Percentiles rank a stretch among this genome's conserved stretches.
These are phyloP conservation scores for Serpula lacrymans DNA, from an alignment of 768 basidiomycete species.

Conservation along the genomic window DNA sequence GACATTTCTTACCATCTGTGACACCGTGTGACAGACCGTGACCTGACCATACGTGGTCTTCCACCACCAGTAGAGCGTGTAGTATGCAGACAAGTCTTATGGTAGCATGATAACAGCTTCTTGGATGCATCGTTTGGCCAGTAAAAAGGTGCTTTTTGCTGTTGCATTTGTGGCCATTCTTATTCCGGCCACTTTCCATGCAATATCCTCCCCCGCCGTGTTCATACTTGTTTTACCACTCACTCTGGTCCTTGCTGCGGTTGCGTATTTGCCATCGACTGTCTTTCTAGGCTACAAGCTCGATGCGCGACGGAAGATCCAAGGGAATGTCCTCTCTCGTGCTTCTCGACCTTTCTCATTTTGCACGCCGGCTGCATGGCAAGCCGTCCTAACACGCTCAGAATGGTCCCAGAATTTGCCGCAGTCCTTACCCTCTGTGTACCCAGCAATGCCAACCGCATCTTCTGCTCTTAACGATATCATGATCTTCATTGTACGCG, in stretches of 20 bases:
- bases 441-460: constrained; percentile 59
- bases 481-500: constrained; percentile 74
- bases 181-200: constrained; percentile 50
- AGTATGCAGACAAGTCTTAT: too few relatives aligned
- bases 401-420: constrained; percentile 80
- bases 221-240: constrained; percentile 64
- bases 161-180: constrained; percentile 57
- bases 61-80: too few relatives aligned
- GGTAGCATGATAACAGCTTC: too few relatives aligned
- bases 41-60: too few relatives aligned
- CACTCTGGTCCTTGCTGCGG: constrained; percentile 43
- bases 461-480: constrained; percentile 78
- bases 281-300: constrained; percentile 57
- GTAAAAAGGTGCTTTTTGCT: constrained; percentile 49
- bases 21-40: too few relatives aligned
- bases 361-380: constrained; percentile 94
- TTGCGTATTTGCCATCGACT: constrained; percentile 51
- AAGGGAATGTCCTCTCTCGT: constrained; percentile 39
- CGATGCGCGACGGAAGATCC: constrained; percentile 40
- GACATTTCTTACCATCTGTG: too few relatives aligned
- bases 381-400: constrained; percentile 83
- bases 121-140: constrained; percentile 41
- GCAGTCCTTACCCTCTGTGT: constrained; percentile 63
- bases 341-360: constrained; percentile 78
- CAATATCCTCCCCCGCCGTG: constrained; percentile 63